Base-by-base conservation (phyloP, 352 stramenopile species). In the Globisporangium iwayamae region DNA sequence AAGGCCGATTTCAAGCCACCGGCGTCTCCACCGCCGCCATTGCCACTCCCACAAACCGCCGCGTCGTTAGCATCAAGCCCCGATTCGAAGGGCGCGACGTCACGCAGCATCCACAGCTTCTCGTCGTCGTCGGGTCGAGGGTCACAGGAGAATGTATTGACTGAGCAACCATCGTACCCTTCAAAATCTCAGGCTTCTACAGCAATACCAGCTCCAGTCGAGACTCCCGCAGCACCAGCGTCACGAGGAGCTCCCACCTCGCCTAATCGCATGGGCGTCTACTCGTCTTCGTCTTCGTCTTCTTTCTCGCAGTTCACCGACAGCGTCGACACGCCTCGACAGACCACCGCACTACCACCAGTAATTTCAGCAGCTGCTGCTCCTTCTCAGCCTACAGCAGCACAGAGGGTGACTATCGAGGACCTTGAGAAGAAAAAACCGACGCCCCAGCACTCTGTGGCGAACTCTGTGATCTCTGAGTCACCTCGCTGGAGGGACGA, bases 401-500 rank as follows among this genome's bases (percentile, higher is more conserved):
- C 50, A 28, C 48, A 53, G 22, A 25, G 50, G 6, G n/a, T 20
- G 36, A 32, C 10, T 4, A 25, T 22, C 4, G 56, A 65, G 7
- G 48, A 61, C 14, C 22, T 25, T 13, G 45, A 69, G 25, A 62
- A 36, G 20, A 58, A 53, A 3, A 43, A 43, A 43, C 2, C 30
- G 16, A 32, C 38, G 3, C 11, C 46, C 13, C 25, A 43, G 11
- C 25, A 28, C 10, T 51, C 46, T 8, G 38, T 18, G 5, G 32
- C 62, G 14, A 53, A 43, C 46, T 36, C 46, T 1, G 25, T 32
- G 39, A 30, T 65, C 50, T 72, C 39, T 28, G 75, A 63, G 36
- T 78, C 41, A 16, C 62, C 36, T 59, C 71, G 41, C 25, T 78
- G 70, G 73, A 64, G 52, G 51, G 68, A 78, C 51, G 68, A 80